Percentiles rank a stretch among this genome's conserved stretches.
phyloP scores from a whole-genome alignment of 1,284 basidiomycete genomes.

The Hypsizygus ulmarius region DNA sequence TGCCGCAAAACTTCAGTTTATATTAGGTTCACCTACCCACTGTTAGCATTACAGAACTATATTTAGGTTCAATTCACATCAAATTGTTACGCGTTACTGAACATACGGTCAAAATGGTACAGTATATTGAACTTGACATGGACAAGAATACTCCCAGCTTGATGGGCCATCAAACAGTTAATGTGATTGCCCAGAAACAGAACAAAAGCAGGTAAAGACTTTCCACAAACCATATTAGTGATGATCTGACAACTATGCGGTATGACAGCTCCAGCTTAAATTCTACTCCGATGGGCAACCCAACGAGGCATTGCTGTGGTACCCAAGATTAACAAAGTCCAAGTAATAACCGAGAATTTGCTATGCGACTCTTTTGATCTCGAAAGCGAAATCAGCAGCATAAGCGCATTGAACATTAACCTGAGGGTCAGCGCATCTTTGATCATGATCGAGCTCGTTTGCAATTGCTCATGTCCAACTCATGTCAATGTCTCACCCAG shows the following conservation, averaged over 20 bases:
- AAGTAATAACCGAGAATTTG: constrained; percentile 62
- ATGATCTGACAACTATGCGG: background rate
- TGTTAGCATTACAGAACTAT: no score
- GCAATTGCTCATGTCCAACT: no score
- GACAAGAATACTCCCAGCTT: constrained; percentile 50
- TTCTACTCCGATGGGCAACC: constrained; percentile 46
- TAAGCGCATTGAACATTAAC: constrained; percentile 63
- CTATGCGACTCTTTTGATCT: constrained; percentile 53
- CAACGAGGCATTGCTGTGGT: constrained; percentile 74
- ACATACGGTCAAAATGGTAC: constrained; percentile 44
- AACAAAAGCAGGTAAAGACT: constrained; percentile 47
- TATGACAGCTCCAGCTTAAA: constrained; percentile 35
- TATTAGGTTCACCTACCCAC: no score
- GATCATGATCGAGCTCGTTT: background rate
- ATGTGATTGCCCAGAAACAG: constrained; percentile 50
- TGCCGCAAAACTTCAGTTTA: no score
- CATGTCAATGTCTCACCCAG: constrained; percentile 38
- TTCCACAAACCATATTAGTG: background rate
- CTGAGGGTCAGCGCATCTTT: constrained; percentile 38
- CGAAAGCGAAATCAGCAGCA: constrained; percentile 54
- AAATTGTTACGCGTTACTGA: background rate
- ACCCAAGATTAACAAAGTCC: constrained; percentile 61
- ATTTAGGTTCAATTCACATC: background rate
- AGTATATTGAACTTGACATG: constrained; percentile 67
- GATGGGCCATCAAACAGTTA: constrained; percentile 37